Evolutionary conservation across 345 rosid species (phyloP), one percentile per base, ranked within the genome.

Genomic region (Salix purpurea): DNA sequence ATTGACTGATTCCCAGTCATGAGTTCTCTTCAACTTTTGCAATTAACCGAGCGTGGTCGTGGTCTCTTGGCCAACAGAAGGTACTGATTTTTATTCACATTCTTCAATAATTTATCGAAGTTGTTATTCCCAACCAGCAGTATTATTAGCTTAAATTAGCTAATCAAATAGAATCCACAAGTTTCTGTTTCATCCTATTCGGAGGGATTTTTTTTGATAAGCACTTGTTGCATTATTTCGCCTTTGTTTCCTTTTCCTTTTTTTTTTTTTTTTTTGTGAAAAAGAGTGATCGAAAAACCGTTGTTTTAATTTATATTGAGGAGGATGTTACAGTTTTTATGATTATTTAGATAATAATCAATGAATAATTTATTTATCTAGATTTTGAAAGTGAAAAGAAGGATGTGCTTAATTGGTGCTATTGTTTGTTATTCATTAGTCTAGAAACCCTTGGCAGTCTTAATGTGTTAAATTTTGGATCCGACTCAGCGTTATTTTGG

Each of bases 11-110:
- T 66, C 66, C 42, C 76, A 26, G 69, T 83, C 60, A 95, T 95
- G 99, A 89, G 94, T 86, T 93, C 96, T 82, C 97, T 92, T 71
- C 97, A 91, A 84, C 84, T 92, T 62, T 89, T 95, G 85, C 92
- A 90, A 81, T 81, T 93, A 85, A 95, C 99, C 6, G 94, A 92
- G 83, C 93, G 77, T 71, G 99, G 99, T 24, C 89, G 88, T 15
- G 81, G 86, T 84, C 90, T 93, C 71, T 81, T 95, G 67, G 94
- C 96, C 42, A 89, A 97, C 5, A 87, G 96, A 86, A 91, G 97
- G 99, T 95, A 87, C 74, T 67, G 32, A 37, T 10, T 32, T 67
- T 37, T 10, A 58, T 58, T 58, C 24, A 58, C 14, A 58, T 58
- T 23, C 64, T 1, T 14, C 5, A 46, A 46, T 46, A 46, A 14